Evolutionary conservation across 345 rosid species (phyloP), one percentile per base, ranked within the genome.

Genomic region (Gossypium raimondii): DNA sequence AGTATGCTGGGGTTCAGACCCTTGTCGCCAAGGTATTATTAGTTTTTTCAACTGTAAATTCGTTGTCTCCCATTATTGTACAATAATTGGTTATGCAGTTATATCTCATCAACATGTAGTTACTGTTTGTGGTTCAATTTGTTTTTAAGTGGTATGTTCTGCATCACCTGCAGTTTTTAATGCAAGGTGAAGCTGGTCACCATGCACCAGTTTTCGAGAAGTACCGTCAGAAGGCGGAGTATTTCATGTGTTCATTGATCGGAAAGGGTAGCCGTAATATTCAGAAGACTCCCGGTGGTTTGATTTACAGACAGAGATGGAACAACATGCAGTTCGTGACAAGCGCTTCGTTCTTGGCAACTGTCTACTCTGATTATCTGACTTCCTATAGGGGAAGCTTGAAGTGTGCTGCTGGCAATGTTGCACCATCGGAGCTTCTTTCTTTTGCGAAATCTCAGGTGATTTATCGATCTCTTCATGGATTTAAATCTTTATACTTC

Each of bases 281-380:
- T 77, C 94, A 88, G 87, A 93, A 81, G 82, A 93, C 97, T 67
- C 97, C 99, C 0, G 99, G 97, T 7, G 99, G 99, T 41, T 84
- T 96, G 58, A 80, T 96, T 58, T 96, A 88, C 93, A 87, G 91
- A 44, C 98, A 93, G 81, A 86, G 86, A 53, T 92, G 98, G 97
- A 93, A 93, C 90, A 96, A 96, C 73, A 81, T 96, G 98, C 98
- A 96, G 81, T 96, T 92, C 11, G 99, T 92, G 58, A 96, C 98
- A 0, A 85, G 93, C 7, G 90, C 99, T 44, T 86, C 99, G 2
- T 92, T 96, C 87, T 81, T 96, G 67, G 70, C 85, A 41, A 85
- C 92, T 0, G 95, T 88, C 24, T 96, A 93, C 83, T 84, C 94
- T n/a, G 97, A 96, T 71, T 93, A 89, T 81, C 89, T 96, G 12